phyloP scores from a whole-genome alignment of 2,329 filamentous ascomycete species.

The Epichloe uncinata region DNA sequence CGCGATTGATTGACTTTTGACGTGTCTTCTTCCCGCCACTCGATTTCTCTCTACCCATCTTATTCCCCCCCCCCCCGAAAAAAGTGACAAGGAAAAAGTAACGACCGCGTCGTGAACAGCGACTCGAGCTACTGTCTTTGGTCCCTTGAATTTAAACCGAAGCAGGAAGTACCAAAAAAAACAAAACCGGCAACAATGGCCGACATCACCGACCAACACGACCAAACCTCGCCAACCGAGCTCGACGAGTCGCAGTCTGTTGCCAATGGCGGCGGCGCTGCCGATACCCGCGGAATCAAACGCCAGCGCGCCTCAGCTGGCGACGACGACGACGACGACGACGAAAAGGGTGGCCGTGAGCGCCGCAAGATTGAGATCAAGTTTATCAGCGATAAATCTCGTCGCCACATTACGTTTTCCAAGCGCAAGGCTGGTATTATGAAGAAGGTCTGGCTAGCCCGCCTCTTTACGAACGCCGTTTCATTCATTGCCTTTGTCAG shows the following conservation, averaged over 20 bases:
- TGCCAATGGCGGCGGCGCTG: conserved; percentile 57
- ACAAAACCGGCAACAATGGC: conserved; percentile 39
- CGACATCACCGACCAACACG: conserved; percentile 68
- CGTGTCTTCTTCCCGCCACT: conserved; percentile 1
- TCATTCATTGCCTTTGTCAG: background rate
- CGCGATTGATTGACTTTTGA: conserved; percentile 2
- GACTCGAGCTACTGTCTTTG: conserved; percentile 2
- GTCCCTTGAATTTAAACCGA: background rate
- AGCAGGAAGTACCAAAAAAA: background rate
- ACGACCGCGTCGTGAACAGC: conserved; percentile 1
- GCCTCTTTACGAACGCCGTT: background rate
- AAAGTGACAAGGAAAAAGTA: background rate
- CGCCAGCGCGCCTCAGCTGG: conserved; percentile 68
- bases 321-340: conserved; percentile 94
- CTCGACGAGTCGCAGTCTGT: conserved; percentile 58
- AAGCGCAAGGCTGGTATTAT: conserved; percentile 99
- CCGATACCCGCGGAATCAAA: conserved; percentile 76
- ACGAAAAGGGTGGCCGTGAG: conserved; percentile 95
- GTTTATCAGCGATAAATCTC: conserved; percentile 99
- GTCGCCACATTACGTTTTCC: conserved; percentile 97
- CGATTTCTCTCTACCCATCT: background rate
- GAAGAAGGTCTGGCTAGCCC: conserved; percentile 73
- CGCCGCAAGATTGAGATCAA: conserved; percentile 99
- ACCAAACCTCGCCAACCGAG: conserved; percentile 60
- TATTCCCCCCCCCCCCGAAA: background rate